phyloP scores from a whole-genome alignment of 345 rosid genomes.

The Raphanus raphanistrum region DNA sequence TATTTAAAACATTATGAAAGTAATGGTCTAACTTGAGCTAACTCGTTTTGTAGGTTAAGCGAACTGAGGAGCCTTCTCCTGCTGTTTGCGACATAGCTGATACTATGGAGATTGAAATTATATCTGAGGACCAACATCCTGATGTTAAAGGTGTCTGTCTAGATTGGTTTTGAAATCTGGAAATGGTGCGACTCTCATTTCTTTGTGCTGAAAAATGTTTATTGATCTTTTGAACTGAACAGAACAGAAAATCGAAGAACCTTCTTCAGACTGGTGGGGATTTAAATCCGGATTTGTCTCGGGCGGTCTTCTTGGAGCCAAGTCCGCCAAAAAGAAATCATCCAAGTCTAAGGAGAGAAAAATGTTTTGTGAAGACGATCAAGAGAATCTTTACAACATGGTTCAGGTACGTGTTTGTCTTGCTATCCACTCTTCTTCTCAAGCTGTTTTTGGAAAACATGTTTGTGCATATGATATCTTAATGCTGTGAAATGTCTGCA shows the following conservation, averaged over 20 bases:
- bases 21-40: background rate
- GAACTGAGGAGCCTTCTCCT: constrained; percentile 54
- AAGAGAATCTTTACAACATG: constrained; percentile 93
- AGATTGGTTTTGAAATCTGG: background rate
- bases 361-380: constrained; percentile 84
- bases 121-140: constrained; percentile 43
- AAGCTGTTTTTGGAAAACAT: constrained; percentile 3
- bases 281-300: constrained; percentile 75
- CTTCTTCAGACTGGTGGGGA: constrained; percentile 93
- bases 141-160: constrained; percentile 49
- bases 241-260: constrained; percentile 49
- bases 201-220: background rate
- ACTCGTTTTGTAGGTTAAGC: constrained; percentile 54
- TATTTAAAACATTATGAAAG: background rate
- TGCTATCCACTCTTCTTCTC: background rate
- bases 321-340: constrained; percentile 52
- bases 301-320: constrained; percentile 91
- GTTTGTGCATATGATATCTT: background rate
- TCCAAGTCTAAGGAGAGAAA: constrained; percentile 47
- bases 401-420: constrained; percentile 61
- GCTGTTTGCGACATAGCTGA: constrained; percentile 34
- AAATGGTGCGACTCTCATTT: background rate
- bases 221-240: constrained; percentile 21
- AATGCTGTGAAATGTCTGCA: constrained; percentile 25
- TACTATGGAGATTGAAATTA: constrained; percentile 45